These are phyloP conservation scores for Cryptosporidium meleagridis DNA, from an alignment of 169 alveolate genomes.

Conservation along the genomic window DNA sequence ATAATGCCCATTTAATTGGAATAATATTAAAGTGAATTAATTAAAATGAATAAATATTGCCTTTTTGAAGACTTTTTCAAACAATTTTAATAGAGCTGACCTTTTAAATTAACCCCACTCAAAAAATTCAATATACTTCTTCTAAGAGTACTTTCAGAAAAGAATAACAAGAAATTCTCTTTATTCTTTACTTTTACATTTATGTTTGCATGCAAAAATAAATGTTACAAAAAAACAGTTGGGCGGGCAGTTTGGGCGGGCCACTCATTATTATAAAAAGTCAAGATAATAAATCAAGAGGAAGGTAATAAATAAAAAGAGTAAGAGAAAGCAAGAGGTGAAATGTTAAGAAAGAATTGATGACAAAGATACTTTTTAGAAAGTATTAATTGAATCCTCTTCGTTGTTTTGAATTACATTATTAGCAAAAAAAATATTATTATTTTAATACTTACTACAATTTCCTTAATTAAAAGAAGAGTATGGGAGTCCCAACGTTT, in stretches of 20 bases:
- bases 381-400: not conserved
- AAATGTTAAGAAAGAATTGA: not conserved
- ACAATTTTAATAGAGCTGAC: not conserved
- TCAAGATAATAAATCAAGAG: not conserved
- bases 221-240: not conserved
- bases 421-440: not conserved
- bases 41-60: not conserved
- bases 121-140: not conserved
- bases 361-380: not conserved
- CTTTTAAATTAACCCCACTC: not conserved
- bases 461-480: not conserved
- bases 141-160: no score
- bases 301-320: not conserved
- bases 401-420: not conserved
- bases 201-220: not conserved
- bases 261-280: not conserved
- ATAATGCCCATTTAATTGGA: not conserved
- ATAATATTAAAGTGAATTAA: no score
- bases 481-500: conserved; percentile 99
- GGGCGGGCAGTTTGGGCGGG: not conserved
- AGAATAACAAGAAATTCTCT: no score
- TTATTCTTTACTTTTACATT: not conserved
- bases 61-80: not conserved
- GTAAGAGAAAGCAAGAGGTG: not conserved
- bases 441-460: not conserved